Evolutionary conservation across 371 early-diverging fungal genomes (phyloP).

Genomic region (Rhizopus delemar): DNA sequence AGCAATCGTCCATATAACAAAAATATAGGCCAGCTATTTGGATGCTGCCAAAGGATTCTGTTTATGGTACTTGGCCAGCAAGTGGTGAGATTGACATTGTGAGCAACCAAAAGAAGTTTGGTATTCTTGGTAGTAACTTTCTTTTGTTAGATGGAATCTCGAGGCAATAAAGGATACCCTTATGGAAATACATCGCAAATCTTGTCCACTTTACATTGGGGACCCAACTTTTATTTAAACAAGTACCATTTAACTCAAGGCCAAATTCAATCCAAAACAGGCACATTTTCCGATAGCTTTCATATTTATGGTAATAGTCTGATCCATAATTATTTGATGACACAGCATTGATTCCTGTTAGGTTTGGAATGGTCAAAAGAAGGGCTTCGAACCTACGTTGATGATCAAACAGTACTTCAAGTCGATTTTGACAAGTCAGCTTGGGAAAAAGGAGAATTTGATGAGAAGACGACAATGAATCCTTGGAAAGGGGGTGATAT

Average conservation of each 20-base stretch:
- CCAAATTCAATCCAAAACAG: conserved; percentile 28
- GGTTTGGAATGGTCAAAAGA: conserved; percentile 66
- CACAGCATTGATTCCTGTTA: neutral
- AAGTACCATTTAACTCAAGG: conserved; percentile 46
- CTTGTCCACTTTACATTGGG: conserved; percentile 66
- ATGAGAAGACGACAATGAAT: conserved; percentile 45
- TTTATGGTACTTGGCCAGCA: conserved; percentile 75
- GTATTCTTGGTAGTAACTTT: neutral
- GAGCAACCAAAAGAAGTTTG: conserved; percentile 4
- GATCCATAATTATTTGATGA: no score
- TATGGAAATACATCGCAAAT: conserved; percentile 50
- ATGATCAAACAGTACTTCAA: conserved; percentile 53
- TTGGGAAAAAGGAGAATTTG: conserved; percentile 50
- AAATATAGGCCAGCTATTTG: conserved; percentile 58
- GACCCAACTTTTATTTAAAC: conserved; percentile 51
- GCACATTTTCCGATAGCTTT: conserved; percentile 49
- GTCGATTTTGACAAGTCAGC: conserved; percentile 57
- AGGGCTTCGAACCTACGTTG: conserved; percentile 63
- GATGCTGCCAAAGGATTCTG: conserved; percentile 69
- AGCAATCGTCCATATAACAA: no score
- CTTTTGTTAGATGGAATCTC: conserved; percentile 51
- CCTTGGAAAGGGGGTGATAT: conserved; percentile 57
- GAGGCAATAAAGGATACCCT: conserved; percentile 57
- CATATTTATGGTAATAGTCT: conserved; percentile 36
- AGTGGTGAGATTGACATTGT: conserved; percentile 62